Evolutionary conservation across 768 basidiomycete genomes (phyloP).

Genomic region (Nidularia sp.): DNA sequence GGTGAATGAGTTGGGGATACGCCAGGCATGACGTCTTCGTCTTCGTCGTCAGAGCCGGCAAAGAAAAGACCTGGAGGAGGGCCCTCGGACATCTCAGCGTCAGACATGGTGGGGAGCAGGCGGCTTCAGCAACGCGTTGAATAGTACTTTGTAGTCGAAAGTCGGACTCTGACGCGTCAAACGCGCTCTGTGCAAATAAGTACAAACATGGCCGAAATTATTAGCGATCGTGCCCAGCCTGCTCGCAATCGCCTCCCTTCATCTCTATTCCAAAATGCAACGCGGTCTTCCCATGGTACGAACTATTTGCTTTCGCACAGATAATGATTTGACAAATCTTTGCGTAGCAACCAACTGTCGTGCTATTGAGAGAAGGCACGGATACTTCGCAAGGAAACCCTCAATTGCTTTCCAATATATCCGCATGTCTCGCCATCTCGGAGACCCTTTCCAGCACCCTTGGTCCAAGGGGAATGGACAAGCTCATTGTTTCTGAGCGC

Average conservation of each 20-base stretch:
- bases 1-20: constrained; percentile 6
- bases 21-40: constrained; percentile 10
- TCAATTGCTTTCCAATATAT: constrained; percentile 92
- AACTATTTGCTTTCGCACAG: constrained; percentile 1
- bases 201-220: constrained; percentile 28
- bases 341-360: constrained; percentile 90
- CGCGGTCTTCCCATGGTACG: constrained; percentile 75
- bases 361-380: constrained; percentile 93
- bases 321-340: constrained; percentile 7
- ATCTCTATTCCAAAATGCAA: constrained; percentile 61
- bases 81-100: constrained; percentile 14
- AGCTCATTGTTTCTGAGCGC: constrained; percentile 89
- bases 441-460: constrained; percentile 91
- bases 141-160: too few species aligned
- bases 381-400: constrained; percentile 93
- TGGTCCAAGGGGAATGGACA: constrained; percentile 99
- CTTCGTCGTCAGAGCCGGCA: constrained; percentile 54
- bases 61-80: constrained; percentile 50
- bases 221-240: constrained; percentile 8
- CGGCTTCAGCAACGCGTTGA: too few species aligned
- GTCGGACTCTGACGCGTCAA: constrained; percentile 25
- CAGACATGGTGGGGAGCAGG: constrained; percentile 13
- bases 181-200: constrained; percentile 32
- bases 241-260: constrained; percentile 12
- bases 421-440: constrained; percentile 91